Evolutionary conservation across 73 alveolate genomes (phyloP).

Genomic region (Stentor coeruleus): DNA sequence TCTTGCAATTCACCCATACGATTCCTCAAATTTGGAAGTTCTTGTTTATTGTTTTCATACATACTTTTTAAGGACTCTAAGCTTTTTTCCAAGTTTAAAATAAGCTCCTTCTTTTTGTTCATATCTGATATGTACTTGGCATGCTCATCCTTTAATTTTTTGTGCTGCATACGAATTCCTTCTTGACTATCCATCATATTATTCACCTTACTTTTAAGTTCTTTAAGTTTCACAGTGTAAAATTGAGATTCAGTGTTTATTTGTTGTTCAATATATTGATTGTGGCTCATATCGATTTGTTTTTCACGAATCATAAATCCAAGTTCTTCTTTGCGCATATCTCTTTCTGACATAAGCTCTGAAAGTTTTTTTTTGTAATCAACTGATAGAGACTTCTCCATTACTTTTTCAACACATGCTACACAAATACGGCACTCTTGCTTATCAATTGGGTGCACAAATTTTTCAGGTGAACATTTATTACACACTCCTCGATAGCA

Average conservation of each 20-base stretch:
- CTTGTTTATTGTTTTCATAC: neutral
- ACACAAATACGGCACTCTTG: neutral
- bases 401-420: neutral
- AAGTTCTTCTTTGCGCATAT: neutral
- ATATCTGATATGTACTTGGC: neutral
- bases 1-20: neutral
- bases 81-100: neutral
- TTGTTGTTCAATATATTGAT: neutral
- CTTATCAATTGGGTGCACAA: neutral
- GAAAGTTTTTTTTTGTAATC: neutral
- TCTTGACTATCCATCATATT: neutral
- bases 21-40: neutral
- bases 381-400: neutral
- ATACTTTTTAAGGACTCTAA: too few relatives aligned
- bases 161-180: neutral
- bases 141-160: neutral
- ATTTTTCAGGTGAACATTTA: neutral
- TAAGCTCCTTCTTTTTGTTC: neutral
- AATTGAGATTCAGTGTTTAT: neutral
- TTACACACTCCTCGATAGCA: conserved; percentile 5
- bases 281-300: neutral
- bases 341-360: neutral
- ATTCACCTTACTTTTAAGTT: neutral
- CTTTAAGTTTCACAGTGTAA: neutral
- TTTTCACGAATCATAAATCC: neutral